These are phyloP conservation scores for Poterioochromonas sp. DNA, from an alignment of 352 stramenopile genomes.

Conservation along the genomic window DNA sequence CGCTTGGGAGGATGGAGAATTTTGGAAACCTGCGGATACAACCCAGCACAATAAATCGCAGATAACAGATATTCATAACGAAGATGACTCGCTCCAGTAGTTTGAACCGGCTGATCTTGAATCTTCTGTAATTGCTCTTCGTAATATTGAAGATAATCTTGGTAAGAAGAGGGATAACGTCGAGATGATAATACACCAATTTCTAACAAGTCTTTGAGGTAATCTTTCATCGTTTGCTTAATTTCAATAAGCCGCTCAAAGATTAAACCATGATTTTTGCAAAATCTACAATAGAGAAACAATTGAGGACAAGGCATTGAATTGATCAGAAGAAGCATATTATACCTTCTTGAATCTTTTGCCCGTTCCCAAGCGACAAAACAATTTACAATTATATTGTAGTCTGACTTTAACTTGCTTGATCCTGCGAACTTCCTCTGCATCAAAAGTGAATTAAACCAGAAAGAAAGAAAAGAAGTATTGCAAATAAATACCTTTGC, in stretches of 20 bases:
- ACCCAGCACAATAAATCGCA: neutral
- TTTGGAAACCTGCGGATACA: constrained; percentile 15
- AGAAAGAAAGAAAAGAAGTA: neutral
- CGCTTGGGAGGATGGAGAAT: neutral
- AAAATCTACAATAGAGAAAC: too few species aligned
- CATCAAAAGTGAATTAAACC: neutral
- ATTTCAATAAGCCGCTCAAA: constrained; percentile 18
- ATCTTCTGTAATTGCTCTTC: neutral
- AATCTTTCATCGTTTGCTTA: constrained; percentile 25
- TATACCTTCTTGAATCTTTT: neutral
- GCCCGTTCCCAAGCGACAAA: neutral
- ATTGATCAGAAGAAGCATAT: too few species aligned
- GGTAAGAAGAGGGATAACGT: neutral
- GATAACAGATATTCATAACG: neutral
- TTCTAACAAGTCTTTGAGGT: constrained; percentile 14
- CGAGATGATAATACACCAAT: neutral
- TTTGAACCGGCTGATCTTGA: too few species aligned
- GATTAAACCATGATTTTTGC: neutral
- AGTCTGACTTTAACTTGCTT: neutral
- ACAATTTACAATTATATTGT: neutral
- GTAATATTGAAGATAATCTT: neutral
- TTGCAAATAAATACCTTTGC: too few species aligned
- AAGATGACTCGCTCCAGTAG: neutral
- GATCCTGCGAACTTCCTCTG: neutral
- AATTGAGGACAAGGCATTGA: too few species aligned